Evolutionary conservation across 1,284 basidiomycete genomes (phyloP).

Genomic region (Schizophyllum commune): DNA sequence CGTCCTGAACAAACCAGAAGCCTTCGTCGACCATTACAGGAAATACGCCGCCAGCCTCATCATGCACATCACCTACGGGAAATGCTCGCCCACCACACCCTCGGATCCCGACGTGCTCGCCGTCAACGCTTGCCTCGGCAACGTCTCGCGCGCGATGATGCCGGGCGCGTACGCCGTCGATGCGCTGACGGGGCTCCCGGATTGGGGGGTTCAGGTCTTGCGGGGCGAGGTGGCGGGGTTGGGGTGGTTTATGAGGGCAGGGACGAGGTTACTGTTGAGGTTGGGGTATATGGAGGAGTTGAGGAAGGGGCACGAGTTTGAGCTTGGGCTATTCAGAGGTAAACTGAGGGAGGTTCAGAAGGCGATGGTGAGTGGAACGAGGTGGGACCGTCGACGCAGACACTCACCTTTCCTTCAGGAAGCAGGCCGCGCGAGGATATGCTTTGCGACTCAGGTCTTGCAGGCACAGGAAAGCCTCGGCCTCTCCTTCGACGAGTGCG

Average conservation of each 20-base stretch:
- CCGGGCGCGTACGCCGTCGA: slow-evolving; percentile 34
- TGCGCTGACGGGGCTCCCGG: no score
- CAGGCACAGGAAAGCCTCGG: slow-evolving; percentile 42
- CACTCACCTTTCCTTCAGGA: slow-evolving; percentile 19
- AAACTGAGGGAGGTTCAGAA: slow-evolving; percentile 37
- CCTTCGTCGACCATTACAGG: slow-evolving; percentile 43
- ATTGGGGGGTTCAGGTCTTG: no score
- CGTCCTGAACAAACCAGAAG: slow-evolving; percentile 38
- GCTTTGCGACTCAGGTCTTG: slow-evolving; percentile 50
- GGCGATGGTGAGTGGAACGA: slow-evolving; percentile 30
- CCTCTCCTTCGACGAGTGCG: slow-evolving; percentile 44
- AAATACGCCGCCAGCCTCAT: slow-evolving; percentile 56
- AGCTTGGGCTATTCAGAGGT: slow-evolving; percentile 44
- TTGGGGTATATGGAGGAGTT: slow-evolving; percentile 52
- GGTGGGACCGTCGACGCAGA: background rate
- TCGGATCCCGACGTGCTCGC: slow-evolving; percentile 49
- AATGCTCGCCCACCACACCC: slow-evolving; percentile 35
- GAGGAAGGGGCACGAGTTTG: slow-evolving; percentile 44
- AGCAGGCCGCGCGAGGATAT: slow-evolving; percentile 30
- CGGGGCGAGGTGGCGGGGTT: no score
- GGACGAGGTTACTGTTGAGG: slow-evolving; percentile 25
- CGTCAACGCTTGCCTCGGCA: slow-evolving; percentile 39
- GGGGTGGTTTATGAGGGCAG: no score
- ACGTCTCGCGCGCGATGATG: slow-evolving; percentile 42
- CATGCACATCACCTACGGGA: slow-evolving; percentile 60